phyloP scores from a whole-genome alignment of 208 protist genomes.

The Naegleria lovaniensis region DNA sequence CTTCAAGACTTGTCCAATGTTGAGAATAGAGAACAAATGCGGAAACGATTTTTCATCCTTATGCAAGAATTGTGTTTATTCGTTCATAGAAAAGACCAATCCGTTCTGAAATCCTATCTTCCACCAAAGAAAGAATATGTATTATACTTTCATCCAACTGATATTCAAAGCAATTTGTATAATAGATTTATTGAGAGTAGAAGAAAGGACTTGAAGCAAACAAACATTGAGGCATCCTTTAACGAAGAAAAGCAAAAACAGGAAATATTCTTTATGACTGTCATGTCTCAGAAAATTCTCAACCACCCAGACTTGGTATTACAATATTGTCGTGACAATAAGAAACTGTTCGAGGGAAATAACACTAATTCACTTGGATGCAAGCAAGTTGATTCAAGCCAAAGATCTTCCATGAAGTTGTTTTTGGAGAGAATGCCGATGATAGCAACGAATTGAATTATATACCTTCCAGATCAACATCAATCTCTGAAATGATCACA shows the following conservation, averaged over 20 bases:
- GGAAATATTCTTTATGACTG: constrained; percentile 34
- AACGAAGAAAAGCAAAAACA: not conserved
- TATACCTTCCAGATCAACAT: not conserved
- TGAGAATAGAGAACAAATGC: not conserved
- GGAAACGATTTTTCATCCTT: constrained; percentile 14
- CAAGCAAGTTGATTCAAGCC: no score
- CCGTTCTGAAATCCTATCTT: constrained; percentile 26
- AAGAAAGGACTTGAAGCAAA: not conserved
- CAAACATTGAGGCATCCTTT: no score
- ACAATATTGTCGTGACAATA: not conserved
- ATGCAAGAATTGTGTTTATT: constrained; percentile 27
- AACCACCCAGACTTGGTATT: constrained; percentile 32
- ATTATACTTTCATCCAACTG: not conserved
- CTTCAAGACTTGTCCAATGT: not conserved
- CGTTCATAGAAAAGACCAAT: constrained; percentile 35
- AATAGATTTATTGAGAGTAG: constrained; percentile 1
- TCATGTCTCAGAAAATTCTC: constrained; percentile 32
- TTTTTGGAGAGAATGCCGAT: not conserved
- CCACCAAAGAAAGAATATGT: constrained; percentile 37
- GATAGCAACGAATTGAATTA: not conserved
- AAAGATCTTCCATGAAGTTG: not conserved
- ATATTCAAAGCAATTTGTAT: constrained; percentile 27
- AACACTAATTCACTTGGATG: not conserved
- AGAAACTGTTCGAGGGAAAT: not conserved
- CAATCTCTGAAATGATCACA: not conserved